Conservation (phyloP, 192 early-diverging fungal species). For the Physocladia obscura region DNA sequence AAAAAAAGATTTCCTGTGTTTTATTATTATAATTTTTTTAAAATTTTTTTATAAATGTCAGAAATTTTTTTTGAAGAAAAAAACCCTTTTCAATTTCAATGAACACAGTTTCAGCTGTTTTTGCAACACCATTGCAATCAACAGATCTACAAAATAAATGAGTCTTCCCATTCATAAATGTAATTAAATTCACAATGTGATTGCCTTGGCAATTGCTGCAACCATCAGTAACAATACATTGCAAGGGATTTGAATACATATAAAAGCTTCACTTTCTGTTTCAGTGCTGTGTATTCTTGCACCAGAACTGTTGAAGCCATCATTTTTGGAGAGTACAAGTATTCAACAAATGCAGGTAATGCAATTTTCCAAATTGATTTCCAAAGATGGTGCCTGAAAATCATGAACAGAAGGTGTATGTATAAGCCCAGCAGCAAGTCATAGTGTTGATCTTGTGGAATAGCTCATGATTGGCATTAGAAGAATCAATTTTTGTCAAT, state of each 20-base stretch:
- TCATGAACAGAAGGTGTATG: background rate
- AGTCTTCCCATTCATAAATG: background rate
- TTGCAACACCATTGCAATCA: background rate
- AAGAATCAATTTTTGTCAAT: no score
- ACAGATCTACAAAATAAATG: background rate
- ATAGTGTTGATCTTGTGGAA: background rate
- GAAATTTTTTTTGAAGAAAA: background rate
- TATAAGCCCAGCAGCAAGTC: background rate
- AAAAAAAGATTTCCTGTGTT: background rate
- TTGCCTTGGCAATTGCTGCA: background rate
- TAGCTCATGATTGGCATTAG: background rate
- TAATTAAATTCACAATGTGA: constrained; percentile 1
- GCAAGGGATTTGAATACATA: background rate
- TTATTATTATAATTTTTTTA: no score
- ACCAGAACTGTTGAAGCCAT: background rate
- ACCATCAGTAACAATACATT: background rate
- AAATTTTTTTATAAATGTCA: no score
- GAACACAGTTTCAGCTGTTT: background rate
- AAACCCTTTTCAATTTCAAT: background rate
- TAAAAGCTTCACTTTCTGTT: background rate
- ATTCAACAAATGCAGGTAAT: background rate
- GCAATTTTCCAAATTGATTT: background rate
- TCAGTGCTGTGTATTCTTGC: background rate
- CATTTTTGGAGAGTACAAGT: background rate
- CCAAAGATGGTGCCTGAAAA: background rate